These are phyloP conservation scores for Cylindrotheca closterium DNA, from an alignment of 108 stramenopile genomes.

Conservation along the genomic window DNA sequence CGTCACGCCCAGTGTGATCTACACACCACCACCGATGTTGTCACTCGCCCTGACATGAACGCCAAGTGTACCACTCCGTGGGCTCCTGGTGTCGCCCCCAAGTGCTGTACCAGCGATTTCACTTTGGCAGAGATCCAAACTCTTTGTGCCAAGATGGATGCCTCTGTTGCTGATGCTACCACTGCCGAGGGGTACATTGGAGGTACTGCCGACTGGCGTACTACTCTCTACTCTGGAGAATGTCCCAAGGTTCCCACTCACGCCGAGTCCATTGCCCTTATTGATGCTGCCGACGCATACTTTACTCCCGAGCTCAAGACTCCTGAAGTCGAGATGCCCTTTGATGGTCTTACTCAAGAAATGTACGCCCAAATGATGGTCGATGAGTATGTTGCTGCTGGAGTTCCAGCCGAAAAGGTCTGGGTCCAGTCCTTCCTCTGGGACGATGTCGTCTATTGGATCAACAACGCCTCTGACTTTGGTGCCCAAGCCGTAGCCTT, in stretches of 20 bases:
- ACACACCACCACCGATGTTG: constrained; percentile 72
- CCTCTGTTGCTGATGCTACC: constrained; percentile 36
- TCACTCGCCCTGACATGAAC: constrained; percentile 53
- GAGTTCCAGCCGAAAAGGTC: constrained; percentile 45
- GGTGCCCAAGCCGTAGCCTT: constrained; percentile 59
- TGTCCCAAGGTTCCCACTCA: constrained; percentile 66
- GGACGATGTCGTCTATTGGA: constrained; percentile 54
- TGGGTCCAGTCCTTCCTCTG: constrained; percentile 63
- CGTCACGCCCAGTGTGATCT: constrained; percentile 77
- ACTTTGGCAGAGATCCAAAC: constrained; percentile 69
- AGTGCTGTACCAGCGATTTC: constrained; percentile 74
- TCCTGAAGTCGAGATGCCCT: constrained; percentile 65
- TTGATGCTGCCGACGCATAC: constrained; percentile 37
- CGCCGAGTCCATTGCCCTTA: constrained; percentile 59
- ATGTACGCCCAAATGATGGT: constrained; percentile 66
- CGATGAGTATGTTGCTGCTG: constrained; percentile 62
- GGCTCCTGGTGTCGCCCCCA: constrained; percentile 18
- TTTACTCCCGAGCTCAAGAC: constrained; percentile 75
- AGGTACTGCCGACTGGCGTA: constrained; percentile 65
- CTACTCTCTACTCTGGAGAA: constrained; percentile 45
- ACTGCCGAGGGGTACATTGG: constrained; percentile 56
- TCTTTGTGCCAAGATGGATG: constrained; percentile 80
- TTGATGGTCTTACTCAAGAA: constrained; percentile 65
- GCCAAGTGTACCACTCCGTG: constrained; percentile 70
- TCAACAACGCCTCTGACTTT: constrained; percentile 51